Evolutionary conservation across 306 rosid genomes (phyloP).

Genomic region (Datisca glomerata): DNA sequence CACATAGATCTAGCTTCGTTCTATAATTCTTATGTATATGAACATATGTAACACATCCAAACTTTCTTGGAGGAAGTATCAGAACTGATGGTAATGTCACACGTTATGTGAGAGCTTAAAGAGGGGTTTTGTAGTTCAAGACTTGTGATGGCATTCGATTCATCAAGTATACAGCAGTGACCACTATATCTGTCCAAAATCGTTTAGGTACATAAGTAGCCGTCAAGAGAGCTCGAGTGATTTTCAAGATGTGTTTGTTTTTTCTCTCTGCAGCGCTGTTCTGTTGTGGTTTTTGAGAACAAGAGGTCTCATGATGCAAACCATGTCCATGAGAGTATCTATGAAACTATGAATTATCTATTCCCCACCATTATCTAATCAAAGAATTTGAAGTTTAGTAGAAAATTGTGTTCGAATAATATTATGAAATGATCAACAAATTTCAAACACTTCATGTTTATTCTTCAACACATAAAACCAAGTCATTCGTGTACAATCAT

Average conservation of each 20-base stretch:
- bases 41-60: constrained; percentile 2
- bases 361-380: not conserved
- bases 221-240: not conserved
- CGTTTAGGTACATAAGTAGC: not conserved
- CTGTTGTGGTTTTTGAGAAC: not conserved
- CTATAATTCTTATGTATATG: not conserved
- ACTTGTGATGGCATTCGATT: not conserved
- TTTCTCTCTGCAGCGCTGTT: constrained; percentile 1
- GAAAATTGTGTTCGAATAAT: no score
- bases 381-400: not conserved
- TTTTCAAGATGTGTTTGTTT: not conserved
- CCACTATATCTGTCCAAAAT: not conserved
- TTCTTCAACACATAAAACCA: not conserved
- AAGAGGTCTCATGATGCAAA: not conserved
- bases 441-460: no score
- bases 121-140: not conserved
- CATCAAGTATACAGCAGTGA: constrained; percentile 1
- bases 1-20: constrained; percentile 1
- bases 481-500: not conserved
- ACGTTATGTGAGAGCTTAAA: not conserved
- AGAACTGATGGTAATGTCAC: not conserved
- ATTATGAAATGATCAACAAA: no score
- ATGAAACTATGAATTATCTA: not conserved
- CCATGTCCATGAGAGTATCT: not conserved
- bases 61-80: not conserved